Percentiles rank a stretch among this genome's conserved stretches.
These are phyloP conservation scores for Zymoseptoria pseudotritici DNA, from an alignment of 2,329 filamentous ascomycete species.

Conservation along the genomic window DNA sequence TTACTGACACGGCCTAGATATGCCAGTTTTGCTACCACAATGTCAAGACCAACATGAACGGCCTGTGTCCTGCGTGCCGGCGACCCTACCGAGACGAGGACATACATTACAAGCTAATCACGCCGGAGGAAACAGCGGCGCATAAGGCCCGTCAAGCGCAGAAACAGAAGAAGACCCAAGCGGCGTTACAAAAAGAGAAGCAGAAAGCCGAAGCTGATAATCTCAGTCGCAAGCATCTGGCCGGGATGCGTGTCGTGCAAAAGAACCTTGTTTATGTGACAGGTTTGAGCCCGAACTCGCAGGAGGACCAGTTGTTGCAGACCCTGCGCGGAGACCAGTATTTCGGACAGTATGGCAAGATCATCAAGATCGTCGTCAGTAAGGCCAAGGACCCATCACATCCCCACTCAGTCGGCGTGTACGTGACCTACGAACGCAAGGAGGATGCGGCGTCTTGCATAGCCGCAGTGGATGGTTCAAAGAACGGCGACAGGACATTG, in stretches of 20 bases:
- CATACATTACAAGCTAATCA: slow-evolving; percentile 93
- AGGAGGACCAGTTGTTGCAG: slow-evolving; percentile 85
- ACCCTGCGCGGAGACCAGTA: slow-evolving; percentile 86
- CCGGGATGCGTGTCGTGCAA: slow-evolving; percentile 90
- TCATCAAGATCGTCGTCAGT: slow-evolving; percentile 97
- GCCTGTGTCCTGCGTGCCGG: slow-evolving; percentile 92
- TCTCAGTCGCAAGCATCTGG: slow-evolving; percentile 89
- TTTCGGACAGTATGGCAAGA: slow-evolving; percentile 96
- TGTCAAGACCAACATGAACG: slow-evolving; percentile 96
- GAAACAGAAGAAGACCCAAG: slow-evolving; percentile 89
- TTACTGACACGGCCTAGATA: slow-evolving; percentile 51
- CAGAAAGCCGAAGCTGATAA: slow-evolving; percentile 96
- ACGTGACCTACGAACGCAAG: slow-evolving; percentile 94
- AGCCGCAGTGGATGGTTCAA: slow-evolving; percentile 80
- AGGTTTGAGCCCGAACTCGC: slow-evolving; percentile 81
- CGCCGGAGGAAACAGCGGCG: slow-evolving; percentile 75
- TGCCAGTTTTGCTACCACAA: slow-evolving; percentile 99
- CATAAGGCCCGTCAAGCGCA: slow-evolving; percentile 67
- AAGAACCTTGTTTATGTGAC: slow-evolving; percentile 99
- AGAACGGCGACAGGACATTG: slow-evolving; percentile 79
- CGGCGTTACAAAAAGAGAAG: slow-evolving; percentile 82
- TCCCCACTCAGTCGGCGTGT: slow-evolving; percentile 87
- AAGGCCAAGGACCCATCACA: slow-evolving; percentile 72
- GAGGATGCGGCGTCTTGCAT: slow-evolving; percentile 88
- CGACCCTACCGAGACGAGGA: slow-evolving; percentile 94